phyloP scores from a whole-genome alignment of 2,329 filamentous ascomycete species.

The Penicillium concentricum region DNA sequence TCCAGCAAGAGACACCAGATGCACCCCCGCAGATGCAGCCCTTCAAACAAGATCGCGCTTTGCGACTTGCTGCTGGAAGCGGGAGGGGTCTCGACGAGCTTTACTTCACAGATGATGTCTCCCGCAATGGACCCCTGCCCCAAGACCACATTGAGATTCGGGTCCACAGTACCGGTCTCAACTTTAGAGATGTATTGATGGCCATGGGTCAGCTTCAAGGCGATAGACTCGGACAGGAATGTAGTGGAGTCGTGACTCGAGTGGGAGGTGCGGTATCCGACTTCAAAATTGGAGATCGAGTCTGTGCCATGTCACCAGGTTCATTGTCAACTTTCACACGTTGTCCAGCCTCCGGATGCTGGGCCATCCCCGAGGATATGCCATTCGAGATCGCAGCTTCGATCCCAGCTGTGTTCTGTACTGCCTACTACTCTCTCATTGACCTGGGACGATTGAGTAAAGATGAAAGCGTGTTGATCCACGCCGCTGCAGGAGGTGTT shows the following conservation, averaged over 20 bases:
- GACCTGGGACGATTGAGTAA: conserved; percentile 24
- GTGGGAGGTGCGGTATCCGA: conserved; percentile 28
- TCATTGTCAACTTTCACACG: conserved; percentile 28
- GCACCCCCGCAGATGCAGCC: conserved; percentile 22
- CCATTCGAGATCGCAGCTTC: conserved; percentile 28
- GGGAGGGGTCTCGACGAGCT: conserved; percentile 23
- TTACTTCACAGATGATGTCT: conserved; percentile 27
- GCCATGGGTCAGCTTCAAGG: conserved; percentile 35
- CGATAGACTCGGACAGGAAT: conserved; percentile 42
- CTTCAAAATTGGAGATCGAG: conserved; percentile 42
- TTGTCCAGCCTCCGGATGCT: conserved; percentile 31
- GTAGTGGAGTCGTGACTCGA: conserved; percentile 33
- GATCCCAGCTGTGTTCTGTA: conserved; percentile 28
- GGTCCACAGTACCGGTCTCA: conserved; percentile 22
- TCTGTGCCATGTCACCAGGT: conserved; percentile 39
- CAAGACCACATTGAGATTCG: conserved; percentile 24
- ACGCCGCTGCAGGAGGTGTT: conserved; percentile 27
- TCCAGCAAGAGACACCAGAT: conserved; percentile 22
- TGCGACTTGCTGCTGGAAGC: conserved; percentile 20
- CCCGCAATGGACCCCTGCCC: conserved; percentile 7
- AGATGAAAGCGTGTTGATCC: conserved; percentile 25
- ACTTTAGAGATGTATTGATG: conserved; percentile 47
- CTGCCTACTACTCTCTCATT: conserved; percentile 28
- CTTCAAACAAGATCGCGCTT: conserved; percentile 25
- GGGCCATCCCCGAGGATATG: conserved; percentile 33